Base-by-base conservation (phyloP, 306 rosid species). In the Oxytropis ochrocephala region DNA sequence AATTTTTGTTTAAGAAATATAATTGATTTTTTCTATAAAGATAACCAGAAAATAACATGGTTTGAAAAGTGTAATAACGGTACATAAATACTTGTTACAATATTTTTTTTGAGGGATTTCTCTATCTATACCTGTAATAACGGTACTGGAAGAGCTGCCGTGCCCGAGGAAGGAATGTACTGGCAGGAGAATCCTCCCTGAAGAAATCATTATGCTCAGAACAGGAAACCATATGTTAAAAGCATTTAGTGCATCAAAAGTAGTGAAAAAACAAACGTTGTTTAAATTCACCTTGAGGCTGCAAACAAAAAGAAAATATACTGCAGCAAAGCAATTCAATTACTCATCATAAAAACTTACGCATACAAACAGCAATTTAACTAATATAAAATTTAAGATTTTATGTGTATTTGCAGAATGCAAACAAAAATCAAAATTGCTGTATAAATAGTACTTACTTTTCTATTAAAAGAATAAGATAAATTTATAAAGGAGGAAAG, bases 131-230 rank as follows among this genome's bases (percentile, higher is more conserved):
- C 97, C 97, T 91, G 83, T 91, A 91, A 80, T 83, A 87, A 68
- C 97, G 97, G 71, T 91, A 91, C 61, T 91, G 97, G 80, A 91
- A 91, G 48, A 91, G 84, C 3, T 49, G 94, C 63, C 89, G 81
- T 67, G 95, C 97, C 74, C 86, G 85, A 1, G 96, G 91, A 56
- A 94, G 97, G 68, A 89, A 87, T 67, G 97, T 87, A 76, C 84
- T 82, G 47, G 67, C 80, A 3, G 95, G 91, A 76, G 83, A 84
- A 69, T 91, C 96, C 81, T 87, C 96, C 97, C 97, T 91, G 85
- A 64, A 75, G 57, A 70, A 49, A 74, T 16, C 5, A 27, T 6
- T 13, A 49, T 7, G 35, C 11, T 33, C 51, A 64, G 69, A 62
- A 46, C 6, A 67, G 59, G 53, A 29, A 59, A 53, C 27, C 32